A percentile compares a stretch with the other conserved stretches of the same genome.
phyloP scores from a whole-genome alignment of 768 basidiomycete species.

The Pluteus cervinus region DNA sequence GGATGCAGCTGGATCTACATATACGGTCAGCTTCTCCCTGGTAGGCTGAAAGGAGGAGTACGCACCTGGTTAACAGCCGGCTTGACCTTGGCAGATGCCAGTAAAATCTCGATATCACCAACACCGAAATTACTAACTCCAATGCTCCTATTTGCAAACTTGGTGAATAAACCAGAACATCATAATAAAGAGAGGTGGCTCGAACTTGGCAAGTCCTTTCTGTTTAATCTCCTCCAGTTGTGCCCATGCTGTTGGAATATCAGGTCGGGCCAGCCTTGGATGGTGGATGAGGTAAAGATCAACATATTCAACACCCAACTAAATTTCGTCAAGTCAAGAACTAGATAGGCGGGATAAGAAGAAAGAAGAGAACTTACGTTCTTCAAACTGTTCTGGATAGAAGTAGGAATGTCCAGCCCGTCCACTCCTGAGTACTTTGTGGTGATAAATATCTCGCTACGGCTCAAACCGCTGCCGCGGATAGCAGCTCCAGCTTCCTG shows the following conservation, averaged over 20 bases:
- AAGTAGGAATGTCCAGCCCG: slow-evolving; percentile 46
- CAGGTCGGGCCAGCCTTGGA: slow-evolving; percentile 46
- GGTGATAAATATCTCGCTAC: slow-evolving; percentile 57
- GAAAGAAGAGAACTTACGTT: slow-evolving; percentile 31
- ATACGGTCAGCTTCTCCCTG: too few species aligned
- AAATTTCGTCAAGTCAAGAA: background rate
- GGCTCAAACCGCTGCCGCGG: slow-evolving; percentile 48
- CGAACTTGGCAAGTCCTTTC: slow-evolving; percentile 53
- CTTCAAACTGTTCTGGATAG: slow-evolving; percentile 49
- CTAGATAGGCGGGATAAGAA: background rate
- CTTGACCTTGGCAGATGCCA: slow-evolving; percentile 54
- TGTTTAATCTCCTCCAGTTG: slow-evolving; percentile 54
- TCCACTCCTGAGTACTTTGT: slow-evolving; percentile 55
- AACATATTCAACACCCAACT: slow-evolving; percentile 62
- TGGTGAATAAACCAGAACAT: too few species aligned
- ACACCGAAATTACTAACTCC: slow-evolving; percentile 68
- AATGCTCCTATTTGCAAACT: too few species aligned
- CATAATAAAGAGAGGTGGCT: too few species aligned
- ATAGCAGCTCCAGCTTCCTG: slow-evolving; percentile 47
- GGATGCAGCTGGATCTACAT: slow-evolving; percentile 67
- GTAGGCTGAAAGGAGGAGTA: too few species aligned
- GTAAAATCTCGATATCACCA: slow-evolving; percentile 44
- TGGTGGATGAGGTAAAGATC: slow-evolving; percentile 70
- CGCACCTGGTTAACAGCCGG: slow-evolving; percentile 65
- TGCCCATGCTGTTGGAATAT: slow-evolving; percentile 58